Conservation (phyloP, 2,329 filamentous ascomycete genomes). For the Paramyrothecium sp. region DNA sequence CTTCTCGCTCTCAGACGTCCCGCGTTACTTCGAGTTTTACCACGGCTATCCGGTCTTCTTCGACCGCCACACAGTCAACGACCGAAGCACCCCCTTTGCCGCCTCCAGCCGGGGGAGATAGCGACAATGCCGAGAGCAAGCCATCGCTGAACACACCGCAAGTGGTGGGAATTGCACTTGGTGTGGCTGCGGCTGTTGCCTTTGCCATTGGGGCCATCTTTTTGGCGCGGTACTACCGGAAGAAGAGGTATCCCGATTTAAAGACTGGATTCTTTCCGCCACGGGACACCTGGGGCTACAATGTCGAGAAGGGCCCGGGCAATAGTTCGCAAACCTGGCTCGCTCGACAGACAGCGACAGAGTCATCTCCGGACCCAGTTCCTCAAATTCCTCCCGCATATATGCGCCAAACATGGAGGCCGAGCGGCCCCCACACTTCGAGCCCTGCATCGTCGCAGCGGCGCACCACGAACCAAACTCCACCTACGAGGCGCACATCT, state of each 20-base stretch:
- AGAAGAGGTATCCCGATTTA: slow-evolving; percentile 33
- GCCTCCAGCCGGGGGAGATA: slow-evolving; percentile 8
- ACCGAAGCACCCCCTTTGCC: not conserved
- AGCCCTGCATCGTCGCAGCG: slow-evolving; percentile 13
- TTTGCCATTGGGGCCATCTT: slow-evolving; percentile 48
- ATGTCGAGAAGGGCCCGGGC: slow-evolving; percentile 22
- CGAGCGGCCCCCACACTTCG: slow-evolving; percentile 13
- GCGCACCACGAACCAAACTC: slow-evolving; percentile 17
- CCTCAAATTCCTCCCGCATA: not conserved
- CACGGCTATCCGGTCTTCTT: not conserved
- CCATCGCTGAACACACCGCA: slow-evolving; percentile 37
- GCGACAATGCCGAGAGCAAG: not conserved
- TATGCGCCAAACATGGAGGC: not conserved
- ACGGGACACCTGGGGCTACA: slow-evolving; percentile 35
- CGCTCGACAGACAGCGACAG: slow-evolving; percentile 16
- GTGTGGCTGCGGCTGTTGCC: slow-evolving; percentile 46
- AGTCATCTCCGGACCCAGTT: slow-evolving; percentile 1
- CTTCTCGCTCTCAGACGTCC: not conserved
- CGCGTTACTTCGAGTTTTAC: not conserved
- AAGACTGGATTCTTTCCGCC: slow-evolving; percentile 36
- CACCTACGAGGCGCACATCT: slow-evolving; percentile 32
- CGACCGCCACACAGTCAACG: not conserved
- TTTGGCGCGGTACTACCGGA: slow-evolving; percentile 39
- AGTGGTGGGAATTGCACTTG: slow-evolving; percentile 58
- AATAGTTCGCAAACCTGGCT: slow-evolving; percentile 23